phyloP scores from a whole-genome alignment of 2,329 filamentous ascomycete species.

The Huntiella omanensis region DNA sequence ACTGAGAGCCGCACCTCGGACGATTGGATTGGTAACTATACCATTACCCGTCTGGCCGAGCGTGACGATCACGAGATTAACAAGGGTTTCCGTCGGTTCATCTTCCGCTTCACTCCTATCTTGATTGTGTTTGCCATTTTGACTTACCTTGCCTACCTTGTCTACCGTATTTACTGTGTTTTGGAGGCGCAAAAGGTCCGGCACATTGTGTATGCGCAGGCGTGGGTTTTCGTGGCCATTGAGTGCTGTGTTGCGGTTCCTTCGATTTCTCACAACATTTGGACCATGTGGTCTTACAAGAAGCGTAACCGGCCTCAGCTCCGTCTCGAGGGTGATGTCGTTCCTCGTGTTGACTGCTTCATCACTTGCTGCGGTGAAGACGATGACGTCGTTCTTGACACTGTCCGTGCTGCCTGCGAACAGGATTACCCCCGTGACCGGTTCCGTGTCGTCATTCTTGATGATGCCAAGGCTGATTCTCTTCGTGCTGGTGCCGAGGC shows the following conservation, averaged over 20 bases:
- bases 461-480: conserved; percentile 30
- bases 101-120: conserved; percentile 22
- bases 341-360: conserved; percentile 37
- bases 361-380: conserved; percentile 40
- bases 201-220: conserved; percentile 25
- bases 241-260: conserved; percentile 35
- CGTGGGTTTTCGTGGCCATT: conserved; percentile 38
- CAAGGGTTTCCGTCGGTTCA: conserved; percentile 24
- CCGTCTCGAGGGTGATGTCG: conserved; percentile 27
- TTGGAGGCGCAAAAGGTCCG: conserved; percentile 28
- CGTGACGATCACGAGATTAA: conserved; percentile 26
- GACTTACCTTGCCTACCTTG: conserved; percentile 31
- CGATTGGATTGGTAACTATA: conserved; percentile 8
- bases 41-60: conserved; percentile 23
- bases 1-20: conserved; percentile 10
- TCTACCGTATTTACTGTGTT: conserved; percentile 31
- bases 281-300: conserved; percentile 38
- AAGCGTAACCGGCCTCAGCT: conserved; percentile 34
- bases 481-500: conserved; percentile 23
- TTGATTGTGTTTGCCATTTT: conserved; percentile 23
- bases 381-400: conserved; percentile 36
- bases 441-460: conserved; percentile 35
- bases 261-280: conserved; percentile 35
- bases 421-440: conserved; percentile 34
- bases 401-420: conserved; percentile 32